phyloP scores from a whole-genome alignment of 2,329 filamentous ascomycete genomes.

The Trichoderma atroviride region DNA sequence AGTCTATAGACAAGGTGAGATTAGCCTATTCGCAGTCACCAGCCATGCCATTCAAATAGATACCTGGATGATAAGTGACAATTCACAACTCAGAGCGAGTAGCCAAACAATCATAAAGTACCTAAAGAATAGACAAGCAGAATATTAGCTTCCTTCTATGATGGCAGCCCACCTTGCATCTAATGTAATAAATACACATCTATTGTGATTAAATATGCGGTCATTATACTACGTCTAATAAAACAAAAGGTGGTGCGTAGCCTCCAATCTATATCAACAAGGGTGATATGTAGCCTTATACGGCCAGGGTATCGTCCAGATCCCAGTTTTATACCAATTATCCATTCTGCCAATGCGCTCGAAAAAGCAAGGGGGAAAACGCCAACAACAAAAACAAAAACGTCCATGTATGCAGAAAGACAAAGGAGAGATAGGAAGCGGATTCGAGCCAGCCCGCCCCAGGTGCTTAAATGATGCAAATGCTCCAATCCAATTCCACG shows the following conservation, averaged over 20 bases:
- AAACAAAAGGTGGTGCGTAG: neutral
- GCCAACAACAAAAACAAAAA: constrained; percentile 9
- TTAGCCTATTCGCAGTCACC: neutral
- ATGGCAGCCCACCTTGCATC: neutral
- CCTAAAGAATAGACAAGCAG: neutral
- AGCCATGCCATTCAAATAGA: neutral
- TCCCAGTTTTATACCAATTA: constrained; percentile 10
- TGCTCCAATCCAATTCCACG: neutral
- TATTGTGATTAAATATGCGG: constrained; percentile 13
- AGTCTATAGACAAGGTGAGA: neutral
- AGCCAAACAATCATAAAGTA: neutral
- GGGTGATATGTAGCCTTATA: constrained; percentile 27
- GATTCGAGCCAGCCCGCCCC: neutral
- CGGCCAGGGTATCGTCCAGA: constrained; percentile 31
- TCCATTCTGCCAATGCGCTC: constrained; percentile 13
- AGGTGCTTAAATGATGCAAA: neutral
- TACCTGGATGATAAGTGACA: neutral
- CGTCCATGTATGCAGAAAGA: constrained; percentile 12
- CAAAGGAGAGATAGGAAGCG: neutral
- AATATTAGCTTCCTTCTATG: no score
- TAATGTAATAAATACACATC: neutral
- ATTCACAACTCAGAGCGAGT: neutral
- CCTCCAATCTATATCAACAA: constrained; percentile 26
- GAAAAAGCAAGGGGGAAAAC: constrained; percentile 13
- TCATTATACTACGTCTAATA: constrained; percentile 22